Conservation (phyloP, 2,329 filamentous ascomycete genomes). For the Verticillium tricorpus region DNA sequence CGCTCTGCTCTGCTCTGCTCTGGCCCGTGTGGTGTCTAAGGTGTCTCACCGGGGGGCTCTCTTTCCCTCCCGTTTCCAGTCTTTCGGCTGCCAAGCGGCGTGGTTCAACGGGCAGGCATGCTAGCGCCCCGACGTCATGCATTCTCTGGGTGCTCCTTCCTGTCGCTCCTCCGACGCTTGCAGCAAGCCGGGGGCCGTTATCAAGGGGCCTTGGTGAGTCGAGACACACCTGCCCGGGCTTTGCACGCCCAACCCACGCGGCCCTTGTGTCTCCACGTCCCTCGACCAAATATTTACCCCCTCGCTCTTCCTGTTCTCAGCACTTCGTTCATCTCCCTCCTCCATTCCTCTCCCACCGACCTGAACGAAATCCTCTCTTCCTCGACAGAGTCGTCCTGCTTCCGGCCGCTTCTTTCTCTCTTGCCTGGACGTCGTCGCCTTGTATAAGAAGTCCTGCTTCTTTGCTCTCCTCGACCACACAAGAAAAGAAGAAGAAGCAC, state of each 20-base stretch:
- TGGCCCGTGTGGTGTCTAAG: not conserved
- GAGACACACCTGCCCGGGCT: not conserved
- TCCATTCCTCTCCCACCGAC: not conserved
- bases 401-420: not conserved
- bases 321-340: not conserved
- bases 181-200: not conserved
- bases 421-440: constrained; percentile 4
- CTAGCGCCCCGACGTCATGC: not conserved
- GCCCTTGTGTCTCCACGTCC: not conserved
- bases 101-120: not conserved
- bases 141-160: not conserved
- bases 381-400: not conserved
- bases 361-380: not conserved
- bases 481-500: constrained; percentile 2
- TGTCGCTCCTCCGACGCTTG: not conserved
- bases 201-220: not conserved
- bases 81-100: not conserved
- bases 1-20: too few species aligned
- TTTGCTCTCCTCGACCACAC: not conserved
- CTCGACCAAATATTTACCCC: not conserved
- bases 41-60: not conserved
- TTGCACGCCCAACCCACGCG: not conserved
- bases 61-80: not conserved
- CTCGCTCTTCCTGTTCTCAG: not conserved
- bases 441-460: constrained; percentile 3